Percentiles rank a stretch among this genome's conserved stretches.
Evolutionary conservation across 2,329 filamentous ascomycete species (phyloP).

Genomic region (Colletotrichum theobromicola): DNA sequence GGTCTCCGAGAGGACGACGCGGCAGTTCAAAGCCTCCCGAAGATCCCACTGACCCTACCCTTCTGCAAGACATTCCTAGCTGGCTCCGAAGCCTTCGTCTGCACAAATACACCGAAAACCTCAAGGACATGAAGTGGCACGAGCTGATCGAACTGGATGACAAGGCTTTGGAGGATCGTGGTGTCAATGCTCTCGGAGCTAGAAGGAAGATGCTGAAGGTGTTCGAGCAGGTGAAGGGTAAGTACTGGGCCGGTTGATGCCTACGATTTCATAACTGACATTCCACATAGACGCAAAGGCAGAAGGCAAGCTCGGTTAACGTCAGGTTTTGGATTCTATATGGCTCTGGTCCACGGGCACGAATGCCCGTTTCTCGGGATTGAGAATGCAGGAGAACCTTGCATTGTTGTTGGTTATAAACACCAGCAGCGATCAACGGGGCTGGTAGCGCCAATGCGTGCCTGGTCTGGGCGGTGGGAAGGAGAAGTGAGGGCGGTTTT

Average conservation of each 20-base stretch:
- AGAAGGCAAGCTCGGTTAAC: constrained; percentile 69
- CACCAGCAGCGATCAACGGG: background rate
- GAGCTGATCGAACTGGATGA: constrained; percentile 93
- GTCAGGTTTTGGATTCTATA: background rate
- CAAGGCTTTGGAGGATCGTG: constrained; percentile 87
- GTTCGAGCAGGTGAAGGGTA: constrained; percentile 92
- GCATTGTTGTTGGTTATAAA: background rate
- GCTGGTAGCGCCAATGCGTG: background rate
- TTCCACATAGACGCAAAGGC: constrained; percentile 41
- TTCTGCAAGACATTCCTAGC: constrained; percentile 93
- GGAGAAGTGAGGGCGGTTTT: background rate
- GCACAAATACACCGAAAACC: constrained; percentile 98
- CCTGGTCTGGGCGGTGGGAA: background rate
- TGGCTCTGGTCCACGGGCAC: background rate
- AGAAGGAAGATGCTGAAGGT: constrained; percentile 99
- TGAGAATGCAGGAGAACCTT: background rate
- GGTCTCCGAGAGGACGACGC: constrained; percentile 88
- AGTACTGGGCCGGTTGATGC: constrained; percentile 22
- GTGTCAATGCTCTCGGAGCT: constrained; percentile 93
- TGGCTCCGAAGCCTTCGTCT: constrained; percentile 94
- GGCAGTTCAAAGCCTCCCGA: constrained; percentile 98
- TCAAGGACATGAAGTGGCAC: constrained; percentile 97
- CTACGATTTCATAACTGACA: background rate
- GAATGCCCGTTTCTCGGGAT: background rate
- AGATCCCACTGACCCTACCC: constrained; percentile 88